Base-by-base conservation (phyloP, 257 asterid species). In the Solanum arcanum region DNA sequence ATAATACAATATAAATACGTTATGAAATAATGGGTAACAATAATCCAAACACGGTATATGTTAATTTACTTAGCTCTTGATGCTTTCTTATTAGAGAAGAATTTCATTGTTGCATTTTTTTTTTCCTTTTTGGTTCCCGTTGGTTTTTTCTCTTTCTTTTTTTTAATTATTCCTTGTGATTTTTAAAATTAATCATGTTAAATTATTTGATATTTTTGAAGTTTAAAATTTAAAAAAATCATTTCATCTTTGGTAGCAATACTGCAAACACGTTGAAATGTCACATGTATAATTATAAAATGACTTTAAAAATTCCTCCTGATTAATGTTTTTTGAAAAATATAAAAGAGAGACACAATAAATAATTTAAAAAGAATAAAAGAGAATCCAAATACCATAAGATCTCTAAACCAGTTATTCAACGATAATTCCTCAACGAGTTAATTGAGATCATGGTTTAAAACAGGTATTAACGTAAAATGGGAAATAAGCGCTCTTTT, bases 301-400 rank as follows among this genome's bases (percentile, higher is more conserved):
- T 37, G 7, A 37, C 6, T 37, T 37, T 56, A 56, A 56, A 56
- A 20, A 56, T 0, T 0, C 64, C 3, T 20, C 25, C 5, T 18
- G 3, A 56, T 56, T 7, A 20, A 56, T 20, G 0, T 56, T 18
- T 56, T 56, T 18, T 20, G 0, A 0, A 56, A 0, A 20, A 56
- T 18, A 7, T 18, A 56, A 56, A 56, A 7, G 25, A 56, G 5
- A 20, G 21, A 56, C 4, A 1, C 0, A 3, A 56, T 10, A 56
- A 56, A 56, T 56, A 18, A 56, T 56, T 18, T 20, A 0, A 56
- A 18, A 56, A 3, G 12, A 4, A 4, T 56, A 16, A 56, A 56
- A 56, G 25, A 20, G 64, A 56, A 56, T 3, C 64, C 64, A 56
- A 56, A 4, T 1, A 7, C 25, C 25, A 20, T 56, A 56, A 56